Conservation (phyloP, 371 early-diverging fungal species). For the Chytridiales sp. region DNA sequence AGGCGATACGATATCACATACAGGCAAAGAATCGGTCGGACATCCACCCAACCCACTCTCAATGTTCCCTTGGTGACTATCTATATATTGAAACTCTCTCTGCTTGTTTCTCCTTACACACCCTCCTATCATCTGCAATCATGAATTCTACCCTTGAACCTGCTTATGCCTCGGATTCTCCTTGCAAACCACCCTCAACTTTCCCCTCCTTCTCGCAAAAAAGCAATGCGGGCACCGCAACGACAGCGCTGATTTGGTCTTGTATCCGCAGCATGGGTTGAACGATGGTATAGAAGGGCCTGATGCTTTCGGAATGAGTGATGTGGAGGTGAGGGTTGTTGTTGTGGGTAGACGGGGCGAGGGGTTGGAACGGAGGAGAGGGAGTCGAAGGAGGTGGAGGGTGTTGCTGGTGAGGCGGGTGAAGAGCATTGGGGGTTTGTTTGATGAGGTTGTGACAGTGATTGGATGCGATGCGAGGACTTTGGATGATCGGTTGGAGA, state of each 20-base stretch:
- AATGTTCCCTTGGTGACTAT: no score
- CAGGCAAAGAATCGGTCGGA: no score
- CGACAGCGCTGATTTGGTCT: conserved; percentile 40
- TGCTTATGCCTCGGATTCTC: conserved; percentile 39
- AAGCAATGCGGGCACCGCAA: conserved; percentile 49
- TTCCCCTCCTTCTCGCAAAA: conserved; percentile 41
- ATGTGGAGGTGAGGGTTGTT: not conserved
- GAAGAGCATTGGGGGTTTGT: conserved; percentile 5
- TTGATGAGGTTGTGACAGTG: no score
- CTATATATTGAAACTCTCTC: no score
- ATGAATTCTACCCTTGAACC: conserved; percentile 24
- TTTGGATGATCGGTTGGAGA: no score
- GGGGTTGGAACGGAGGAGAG: not conserved
- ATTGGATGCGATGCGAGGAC: no score
- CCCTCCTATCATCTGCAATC: no score
- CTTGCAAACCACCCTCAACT: conserved; percentile 44
- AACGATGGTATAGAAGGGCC: not conserved
- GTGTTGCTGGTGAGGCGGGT: not conserved
- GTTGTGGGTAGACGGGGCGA: not conserved
- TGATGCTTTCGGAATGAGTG: not conserved
- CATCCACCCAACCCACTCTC: no score
- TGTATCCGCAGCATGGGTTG: conserved; percentile 21
- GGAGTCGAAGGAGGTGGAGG: not conserved
- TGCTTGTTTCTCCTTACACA: no score
- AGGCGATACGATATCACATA: no score